phyloP scores from a whole-genome alignment of 1,139 yeast genomes.

The Nakaseomyces kungkrabaensis region DNA sequence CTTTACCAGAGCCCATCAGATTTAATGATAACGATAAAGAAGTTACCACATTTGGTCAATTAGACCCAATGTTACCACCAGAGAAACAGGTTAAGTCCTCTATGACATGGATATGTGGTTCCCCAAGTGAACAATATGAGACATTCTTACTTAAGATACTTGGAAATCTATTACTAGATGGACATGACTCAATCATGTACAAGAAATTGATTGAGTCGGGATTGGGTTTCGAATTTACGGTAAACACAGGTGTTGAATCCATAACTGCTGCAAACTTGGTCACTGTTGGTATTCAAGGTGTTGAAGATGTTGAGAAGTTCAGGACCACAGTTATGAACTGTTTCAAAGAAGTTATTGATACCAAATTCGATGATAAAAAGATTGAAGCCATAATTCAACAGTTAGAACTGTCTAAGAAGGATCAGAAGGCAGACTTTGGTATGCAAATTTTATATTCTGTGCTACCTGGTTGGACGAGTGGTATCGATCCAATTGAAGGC shows the following conservation, averaged over 20 bases:
- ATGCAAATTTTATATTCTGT: constrained; percentile 63
- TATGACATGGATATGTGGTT: constrained; percentile 78
- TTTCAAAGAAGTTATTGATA: constrained; percentile 37
- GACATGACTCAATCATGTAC: constrained; percentile 85
- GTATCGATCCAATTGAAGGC: constrained; percentile 56
- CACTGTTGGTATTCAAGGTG: constrained; percentile 79
- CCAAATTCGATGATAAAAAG: constrained; percentile 48
- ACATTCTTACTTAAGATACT: constrained; percentile 67
- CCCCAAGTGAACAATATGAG: constrained; percentile 58
- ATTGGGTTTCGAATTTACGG: constrained; percentile 74
- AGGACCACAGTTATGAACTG: constrained; percentile 39
- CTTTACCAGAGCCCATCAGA: constrained; percentile 36
- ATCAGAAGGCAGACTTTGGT: constrained; percentile 88
- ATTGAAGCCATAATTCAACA: constrained; percentile 83
- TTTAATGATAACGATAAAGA: constrained; percentile 31
- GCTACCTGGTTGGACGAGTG: constrained; percentile 78
- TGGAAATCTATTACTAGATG: constrained; percentile 69
- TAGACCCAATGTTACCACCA: constrained; percentile 70
- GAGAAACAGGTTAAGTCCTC: constrained; percentile 70
- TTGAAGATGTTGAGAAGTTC: constrained; percentile 41
- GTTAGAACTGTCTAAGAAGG: constrained; percentile 71
- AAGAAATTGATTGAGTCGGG: constrained; percentile 78
- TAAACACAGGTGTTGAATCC: constrained; percentile 81
- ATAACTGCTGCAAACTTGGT: constrained; percentile 71
- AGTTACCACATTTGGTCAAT: constrained; percentile 55